Conservation (phyloP, 345 rosid genomes). For the Pistacia vera region DNA sequence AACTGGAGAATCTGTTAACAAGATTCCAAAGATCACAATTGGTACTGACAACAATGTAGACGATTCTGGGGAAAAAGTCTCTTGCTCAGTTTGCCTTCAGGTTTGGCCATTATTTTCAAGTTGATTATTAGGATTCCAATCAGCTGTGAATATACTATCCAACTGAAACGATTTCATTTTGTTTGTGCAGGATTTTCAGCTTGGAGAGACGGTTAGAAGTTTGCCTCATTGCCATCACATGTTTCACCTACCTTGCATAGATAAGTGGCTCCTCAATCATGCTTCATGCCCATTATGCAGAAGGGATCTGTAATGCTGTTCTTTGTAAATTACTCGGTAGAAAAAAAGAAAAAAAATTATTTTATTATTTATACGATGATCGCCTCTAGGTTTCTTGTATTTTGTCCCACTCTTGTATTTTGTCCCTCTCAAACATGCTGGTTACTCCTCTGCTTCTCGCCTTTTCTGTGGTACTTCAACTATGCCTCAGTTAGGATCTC, state of each 20-base stretch:
- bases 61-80: slow-evolving; percentile 75
- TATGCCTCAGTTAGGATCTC: slow-evolving; percentile 15
- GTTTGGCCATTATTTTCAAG: slow-evolving; percentile 28
- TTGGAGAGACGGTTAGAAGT: slow-evolving; percentile 86
- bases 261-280: slow-evolving; percentile 86
- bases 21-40: slow-evolving; percentile 82
- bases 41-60: slow-evolving; percentile 61
- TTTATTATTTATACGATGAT: slow-evolving; percentile 16
- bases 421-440: slow-evolving; percentile 15
- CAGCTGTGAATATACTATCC: not conserved
- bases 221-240: slow-evolving; percentile 96
- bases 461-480: not conserved
- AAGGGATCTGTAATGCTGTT: slow-evolving; percentile 63
- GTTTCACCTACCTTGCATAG: slow-evolving; percentile 98
- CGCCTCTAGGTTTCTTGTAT: slow-evolving; percentile 17
- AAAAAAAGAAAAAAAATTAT: not conserved
- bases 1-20: slow-evolving; percentile 74
- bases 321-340: slow-evolving; percentile 26
- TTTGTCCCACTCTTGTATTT: slow-evolving; percentile 15
- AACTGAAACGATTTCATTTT: slow-evolving; percentile 7
- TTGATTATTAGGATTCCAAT: no score
- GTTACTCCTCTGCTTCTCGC: slow-evolving; percentile 10
- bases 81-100: slow-evolving; percentile 99
- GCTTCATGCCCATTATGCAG: slow-evolving; percentile 99
- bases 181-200: slow-evolving; percentile 81